Evolutionary conservation across 2,329 filamentous ascomycete genomes (phyloP).

Genomic region (Pseudofabraea citricarpa): DNA sequence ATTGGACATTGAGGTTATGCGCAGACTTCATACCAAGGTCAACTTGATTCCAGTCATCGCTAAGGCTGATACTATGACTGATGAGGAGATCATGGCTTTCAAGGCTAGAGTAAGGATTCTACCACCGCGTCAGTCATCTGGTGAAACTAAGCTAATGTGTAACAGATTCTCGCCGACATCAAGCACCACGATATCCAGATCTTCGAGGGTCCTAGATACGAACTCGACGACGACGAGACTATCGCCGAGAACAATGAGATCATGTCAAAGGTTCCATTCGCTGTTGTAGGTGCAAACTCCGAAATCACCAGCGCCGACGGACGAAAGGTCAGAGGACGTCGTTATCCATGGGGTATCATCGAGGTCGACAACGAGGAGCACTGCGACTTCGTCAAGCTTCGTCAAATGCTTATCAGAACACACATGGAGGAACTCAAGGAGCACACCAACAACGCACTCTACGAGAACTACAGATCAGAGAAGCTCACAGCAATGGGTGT

Average conservation of each 20-base stretch:
- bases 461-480: slow-evolving; percentile 99
- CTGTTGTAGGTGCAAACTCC: slow-evolving; percentile 92
- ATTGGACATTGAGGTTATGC: slow-evolving; percentile 98
- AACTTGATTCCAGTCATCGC: slow-evolving; percentile 99
- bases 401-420: slow-evolving; percentile 99
- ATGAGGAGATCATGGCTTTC: slow-evolving; percentile 91
- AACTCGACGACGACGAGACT: slow-evolving; percentile 98
- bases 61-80: slow-evolving; percentile 96
- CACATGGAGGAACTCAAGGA: slow-evolving; percentile 99
- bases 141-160: slow-evolving; percentile 9
- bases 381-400: slow-evolving; percentile 99
- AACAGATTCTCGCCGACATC: slow-evolving; percentile 91
- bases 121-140: neutral
- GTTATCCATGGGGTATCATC: slow-evolving; percentile 97
- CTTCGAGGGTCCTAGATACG: slow-evolving; percentile 97
- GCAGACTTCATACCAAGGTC: slow-evolving; percentile 98
- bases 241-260: slow-evolving; percentile 99
- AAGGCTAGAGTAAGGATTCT: slow-evolving; percentile 79
- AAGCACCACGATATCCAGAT: slow-evolving; percentile 97
- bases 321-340: slow-evolving; percentile 90
- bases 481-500: slow-evolving; percentile 99
- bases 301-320: slow-evolving; percentile 90
- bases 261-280: slow-evolving; percentile 99
- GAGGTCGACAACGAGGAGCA: slow-evolving; percentile 99
- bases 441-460: slow-evolving; percentile 97